Conservation (phyloP, 1,139 yeast species). For the Scheffersomyces quercinus region DNA sequence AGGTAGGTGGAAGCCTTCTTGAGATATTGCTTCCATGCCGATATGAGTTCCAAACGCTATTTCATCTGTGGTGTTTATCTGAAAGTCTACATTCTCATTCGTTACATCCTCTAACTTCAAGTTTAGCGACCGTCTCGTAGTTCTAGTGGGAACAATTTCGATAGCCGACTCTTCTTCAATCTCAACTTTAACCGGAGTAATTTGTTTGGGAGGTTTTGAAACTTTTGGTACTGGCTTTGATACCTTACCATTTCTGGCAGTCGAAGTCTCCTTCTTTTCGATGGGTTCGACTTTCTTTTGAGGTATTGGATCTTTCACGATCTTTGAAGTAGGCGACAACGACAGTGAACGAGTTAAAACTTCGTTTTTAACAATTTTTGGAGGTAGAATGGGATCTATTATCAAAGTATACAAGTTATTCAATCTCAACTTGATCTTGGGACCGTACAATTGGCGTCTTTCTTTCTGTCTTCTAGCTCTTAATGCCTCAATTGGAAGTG, state of each 20-base stretch:
- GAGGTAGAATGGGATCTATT: constrained; percentile 33
- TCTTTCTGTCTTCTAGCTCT: constrained; percentile 19
- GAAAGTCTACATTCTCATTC: not conserved
- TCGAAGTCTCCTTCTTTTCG: not conserved
- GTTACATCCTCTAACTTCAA: not conserved
- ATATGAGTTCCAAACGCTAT: not conserved
- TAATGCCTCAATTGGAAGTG: constrained; percentile 19
- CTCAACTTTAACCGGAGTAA: constrained; percentile 3
- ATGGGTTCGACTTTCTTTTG: not conserved
- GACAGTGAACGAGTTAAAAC: too few species aligned
- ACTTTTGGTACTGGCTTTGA: not conserved
- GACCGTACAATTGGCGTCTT: constrained; percentile 22
- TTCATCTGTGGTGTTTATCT: not conserved
- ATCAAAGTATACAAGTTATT: constrained; percentile 30
- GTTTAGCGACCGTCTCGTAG: constrained; percentile 4
- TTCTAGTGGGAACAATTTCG: constrained; percentile 6
- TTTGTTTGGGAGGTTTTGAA: not conserved
- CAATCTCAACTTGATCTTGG: constrained; percentile 26
- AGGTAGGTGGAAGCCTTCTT: constrained; percentile 4
- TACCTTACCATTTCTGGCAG: too few species aligned
- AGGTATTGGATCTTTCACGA: not conserved
- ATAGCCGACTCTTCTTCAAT: not conserved
- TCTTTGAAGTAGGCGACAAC: not conserved
- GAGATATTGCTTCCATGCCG: not conserved
- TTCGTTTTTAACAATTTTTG: constrained; percentile 16